Conservation (phyloP, 805 yeast genomes). For the Schwanniomyces vanrijiae region DNA sequence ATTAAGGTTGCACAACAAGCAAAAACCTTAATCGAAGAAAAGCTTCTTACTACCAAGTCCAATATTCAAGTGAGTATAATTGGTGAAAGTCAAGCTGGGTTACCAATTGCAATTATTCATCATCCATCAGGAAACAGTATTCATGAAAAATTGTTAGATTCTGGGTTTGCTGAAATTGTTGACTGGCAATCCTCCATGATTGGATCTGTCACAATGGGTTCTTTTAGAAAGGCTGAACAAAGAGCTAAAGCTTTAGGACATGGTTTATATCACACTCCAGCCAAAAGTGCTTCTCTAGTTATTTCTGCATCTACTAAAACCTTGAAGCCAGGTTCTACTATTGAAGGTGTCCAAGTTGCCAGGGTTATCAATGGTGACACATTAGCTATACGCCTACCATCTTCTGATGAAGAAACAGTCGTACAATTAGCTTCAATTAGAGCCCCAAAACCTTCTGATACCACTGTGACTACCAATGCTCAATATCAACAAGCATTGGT, state of each 20-base stretch:
- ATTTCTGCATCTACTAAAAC: conserved; percentile 11
- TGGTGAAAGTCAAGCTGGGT: conserved; percentile 63
- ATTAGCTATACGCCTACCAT: conserved; percentile 48
- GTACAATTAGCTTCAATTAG: conserved; percentile 78
- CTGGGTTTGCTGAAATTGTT: conserved; percentile 71
- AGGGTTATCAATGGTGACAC: conserved; percentile 72
- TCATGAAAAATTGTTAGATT: conserved; percentile 61
- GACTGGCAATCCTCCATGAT: conserved; percentile 77
- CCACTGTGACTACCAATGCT: conserved; percentile 38
- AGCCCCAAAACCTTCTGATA: conserved; percentile 67
- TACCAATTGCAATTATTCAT: conserved; percentile 54
- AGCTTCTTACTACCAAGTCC: conserved; percentile 62
- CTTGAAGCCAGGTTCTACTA: conserved; percentile 47
- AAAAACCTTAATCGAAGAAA: conserved; percentile 58
- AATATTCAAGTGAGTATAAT: conserved; percentile 50
- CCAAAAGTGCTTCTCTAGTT: conserved; percentile 19
- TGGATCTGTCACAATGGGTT: conserved; percentile 64
- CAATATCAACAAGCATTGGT: conserved; percentile 51
- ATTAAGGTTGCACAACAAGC: conserved; percentile 71
- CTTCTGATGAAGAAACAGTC: conserved; percentile 52
- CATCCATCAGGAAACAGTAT: conserved; percentile 79
- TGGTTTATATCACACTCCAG: conserved; percentile 54
- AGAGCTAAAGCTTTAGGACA: conserved; percentile 58
- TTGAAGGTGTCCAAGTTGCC: conserved; percentile 53
- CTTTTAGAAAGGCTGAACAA: conserved; percentile 63